These are phyloP conservation scores for Sequoiadendron giganteum DNA, from an alignment of 75 land plant genomes.

Conservation along the genomic window DNA sequence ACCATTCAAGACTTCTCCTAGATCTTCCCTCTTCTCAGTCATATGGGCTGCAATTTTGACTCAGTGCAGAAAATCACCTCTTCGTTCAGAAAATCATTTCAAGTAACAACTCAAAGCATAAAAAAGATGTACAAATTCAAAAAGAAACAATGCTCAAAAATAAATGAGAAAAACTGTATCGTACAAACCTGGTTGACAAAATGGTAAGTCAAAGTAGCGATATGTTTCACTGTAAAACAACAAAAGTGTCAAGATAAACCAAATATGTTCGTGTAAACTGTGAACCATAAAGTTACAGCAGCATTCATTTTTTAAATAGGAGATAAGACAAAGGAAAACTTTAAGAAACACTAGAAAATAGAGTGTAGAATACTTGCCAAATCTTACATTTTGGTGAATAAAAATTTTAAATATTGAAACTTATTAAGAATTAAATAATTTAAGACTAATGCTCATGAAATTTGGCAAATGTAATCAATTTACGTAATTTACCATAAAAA, in stretches of 20 bases:
- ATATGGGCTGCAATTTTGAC: slow-evolving; percentile 26
- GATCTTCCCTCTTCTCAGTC: slow-evolving; percentile 39
- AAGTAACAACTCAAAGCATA: background rate
- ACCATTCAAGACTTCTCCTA: slow-evolving; percentile 51
- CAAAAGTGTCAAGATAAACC: background rate
- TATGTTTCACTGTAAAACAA: slow-evolving; percentile 45
- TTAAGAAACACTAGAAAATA: background rate
- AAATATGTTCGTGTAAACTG: background rate
- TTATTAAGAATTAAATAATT: background rate
- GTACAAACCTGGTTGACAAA: slow-evolving; percentile 35
- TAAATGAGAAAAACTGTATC: background rate
- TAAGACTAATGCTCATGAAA: background rate
- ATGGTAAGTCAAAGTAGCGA: slow-evolving; percentile 43
- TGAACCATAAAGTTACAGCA: background rate
- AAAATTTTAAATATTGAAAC: background rate
- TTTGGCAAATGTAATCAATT: background rate
- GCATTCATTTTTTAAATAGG: background rate
- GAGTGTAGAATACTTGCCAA: background rate
- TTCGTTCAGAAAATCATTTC: background rate
- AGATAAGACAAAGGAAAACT: background rate
- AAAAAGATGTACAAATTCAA: slow-evolving; percentile 4
- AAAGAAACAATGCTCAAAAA: background rate
- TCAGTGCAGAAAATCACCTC: background rate
- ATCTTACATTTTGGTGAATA: background rate
- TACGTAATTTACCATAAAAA: background rate